Conservation (phyloP, 768 basidiomycete species). For the Pulveroboletus sp. region DNA sequence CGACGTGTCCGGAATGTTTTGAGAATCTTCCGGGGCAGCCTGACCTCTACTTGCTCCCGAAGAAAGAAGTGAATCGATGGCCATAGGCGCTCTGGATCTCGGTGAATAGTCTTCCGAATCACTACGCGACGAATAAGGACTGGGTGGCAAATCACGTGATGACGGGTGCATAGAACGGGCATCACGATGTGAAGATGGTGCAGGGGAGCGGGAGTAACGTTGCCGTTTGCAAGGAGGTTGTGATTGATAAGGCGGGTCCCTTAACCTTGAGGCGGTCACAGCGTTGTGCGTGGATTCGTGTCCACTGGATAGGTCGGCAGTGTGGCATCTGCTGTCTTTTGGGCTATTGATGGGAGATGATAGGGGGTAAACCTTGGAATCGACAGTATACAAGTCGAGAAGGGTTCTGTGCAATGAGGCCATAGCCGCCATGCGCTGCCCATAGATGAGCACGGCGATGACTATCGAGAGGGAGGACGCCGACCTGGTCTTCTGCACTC, state of each 20-base stretch:
- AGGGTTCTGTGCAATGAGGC: constrained; percentile 68
- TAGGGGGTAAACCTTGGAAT: constrained; percentile 38
- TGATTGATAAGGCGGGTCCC: constrained; percentile 32
- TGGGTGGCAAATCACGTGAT: constrained; percentile 59
- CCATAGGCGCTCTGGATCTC: constrained; percentile 70
- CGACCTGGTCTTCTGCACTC: constrained; percentile 87
- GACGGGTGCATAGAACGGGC: constrained; percentile 30
- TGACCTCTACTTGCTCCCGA: constrained; percentile 35
- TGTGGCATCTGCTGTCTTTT: constrained; percentile 22
- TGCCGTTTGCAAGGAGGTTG: constrained; percentile 58
- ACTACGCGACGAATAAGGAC: constrained; percentile 68
- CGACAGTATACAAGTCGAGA: constrained; percentile 49
- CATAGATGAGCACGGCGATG: constrained; percentile 4
- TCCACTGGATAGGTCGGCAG: constrained; percentile 14
- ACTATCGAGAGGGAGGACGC: constrained; percentile 21
- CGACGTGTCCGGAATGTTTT: constrained; percentile 18
- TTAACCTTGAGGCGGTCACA: constrained; percentile 9
- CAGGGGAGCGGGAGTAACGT: constrained; percentile 58
- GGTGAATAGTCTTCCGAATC: constrained; percentile 69
- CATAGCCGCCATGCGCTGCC: constrained; percentile 66
- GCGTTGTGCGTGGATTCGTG: constrained; percentile 15
- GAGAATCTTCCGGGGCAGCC: constrained; percentile 25
- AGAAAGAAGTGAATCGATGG: constrained; percentile 71
- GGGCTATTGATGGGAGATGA: constrained; percentile 27
- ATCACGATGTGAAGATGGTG: constrained; percentile 36